phyloP scores from a whole-genome alignment of 768 basidiomycete genomes.

The Phylloporus scabripes region DNA sequence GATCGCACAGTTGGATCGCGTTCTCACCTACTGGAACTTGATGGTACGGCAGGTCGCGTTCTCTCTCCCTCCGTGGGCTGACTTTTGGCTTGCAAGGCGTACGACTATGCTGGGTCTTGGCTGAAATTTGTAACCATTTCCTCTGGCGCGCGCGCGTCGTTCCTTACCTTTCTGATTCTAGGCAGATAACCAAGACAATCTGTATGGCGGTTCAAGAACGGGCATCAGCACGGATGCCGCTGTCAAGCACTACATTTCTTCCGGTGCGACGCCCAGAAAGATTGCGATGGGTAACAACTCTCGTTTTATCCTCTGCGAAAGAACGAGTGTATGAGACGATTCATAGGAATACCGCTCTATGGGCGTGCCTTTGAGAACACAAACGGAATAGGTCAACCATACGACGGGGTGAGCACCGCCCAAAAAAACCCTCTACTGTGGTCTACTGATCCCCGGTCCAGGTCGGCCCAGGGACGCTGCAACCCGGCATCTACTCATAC shows the following conservation, averaged over 20 bases:
- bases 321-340: neutral
- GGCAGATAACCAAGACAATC: conserved; percentile 56
- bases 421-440: neutral
- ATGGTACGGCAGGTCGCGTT: conserved; percentile 44
- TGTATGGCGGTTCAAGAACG: conserved; percentile 61
- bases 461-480: conserved; percentile 60
- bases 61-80: neutral
- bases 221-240: conserved; percentile 65
- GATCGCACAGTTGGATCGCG: conserved; percentile 58
- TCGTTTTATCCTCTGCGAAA: neutral
- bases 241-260: conserved; percentile 50
- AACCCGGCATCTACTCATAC: conserved; percentile 54
- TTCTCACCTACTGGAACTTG: conserved; percentile 73
- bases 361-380: conserved; percentile 75
- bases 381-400: conserved; percentile 58
- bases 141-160: neutral
- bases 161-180: conserved; percentile 9
- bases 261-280: conserved; percentile 61
- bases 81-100: conserved; percentile 39
- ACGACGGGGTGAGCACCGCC: conserved; percentile 48
- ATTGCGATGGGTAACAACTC: conserved; percentile 52
- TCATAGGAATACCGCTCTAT: conserved; percentile 68
- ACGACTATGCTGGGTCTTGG: conserved; percentile 80
- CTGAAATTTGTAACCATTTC: conserved; percentile 46
- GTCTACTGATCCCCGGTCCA: conserved; percentile 20